Percentiles rank a stretch among this genome's conserved stretches.
phyloP scores from a whole-genome alignment of 768 basidiomycete genomes.

The Tricholomella constricta region DNA sequence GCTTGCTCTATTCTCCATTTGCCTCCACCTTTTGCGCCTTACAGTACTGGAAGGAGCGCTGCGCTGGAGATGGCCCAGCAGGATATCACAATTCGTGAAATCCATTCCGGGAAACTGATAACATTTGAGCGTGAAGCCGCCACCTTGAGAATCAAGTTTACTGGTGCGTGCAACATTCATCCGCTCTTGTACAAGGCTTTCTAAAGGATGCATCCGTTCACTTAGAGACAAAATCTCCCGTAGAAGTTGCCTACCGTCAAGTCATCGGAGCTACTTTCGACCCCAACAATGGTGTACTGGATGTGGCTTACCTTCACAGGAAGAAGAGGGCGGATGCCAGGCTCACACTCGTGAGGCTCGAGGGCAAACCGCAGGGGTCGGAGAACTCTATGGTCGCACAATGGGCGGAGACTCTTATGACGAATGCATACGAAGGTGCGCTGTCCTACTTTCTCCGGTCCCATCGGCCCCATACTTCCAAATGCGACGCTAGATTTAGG shows the following conservation, averaged over 20 bases:
- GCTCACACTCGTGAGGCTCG: slow-evolving; percentile 43
- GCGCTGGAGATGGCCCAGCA: slow-evolving; percentile 4
- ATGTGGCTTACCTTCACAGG: slow-evolving; percentile 54
- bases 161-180: slow-evolving; percentile 13
- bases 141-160: slow-evolving; percentile 15
- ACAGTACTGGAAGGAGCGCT: background rate
- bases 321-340: slow-evolving; percentile 40
- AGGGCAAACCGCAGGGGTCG: slow-evolving; percentile 41
- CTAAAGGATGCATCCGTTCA: background rate
- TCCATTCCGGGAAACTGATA: slow-evolving; percentile 10
- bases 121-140: slow-evolving; percentile 16
- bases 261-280: slow-evolving; percentile 55
- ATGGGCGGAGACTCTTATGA: slow-evolving; percentile 60
- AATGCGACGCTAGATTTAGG: slow-evolving; percentile 37
- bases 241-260: slow-evolving; percentile 42
- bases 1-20: no score
- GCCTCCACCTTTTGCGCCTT: background rate
- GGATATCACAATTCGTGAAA: slow-evolving; percentile 15
- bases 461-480: background rate
- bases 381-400: slow-evolving; percentile 36
- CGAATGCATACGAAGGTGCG: slow-evolving; percentile 64
- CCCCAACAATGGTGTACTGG: slow-evolving; percentile 33
- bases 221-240: slow-evolving; percentile 23
- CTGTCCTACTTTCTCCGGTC: background rate
- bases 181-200: background rate